These are phyloP conservation scores for Thyridium curvatum DNA, from an alignment of 2,329 filamentous ascomycete genomes.

Conservation along the genomic window DNA sequence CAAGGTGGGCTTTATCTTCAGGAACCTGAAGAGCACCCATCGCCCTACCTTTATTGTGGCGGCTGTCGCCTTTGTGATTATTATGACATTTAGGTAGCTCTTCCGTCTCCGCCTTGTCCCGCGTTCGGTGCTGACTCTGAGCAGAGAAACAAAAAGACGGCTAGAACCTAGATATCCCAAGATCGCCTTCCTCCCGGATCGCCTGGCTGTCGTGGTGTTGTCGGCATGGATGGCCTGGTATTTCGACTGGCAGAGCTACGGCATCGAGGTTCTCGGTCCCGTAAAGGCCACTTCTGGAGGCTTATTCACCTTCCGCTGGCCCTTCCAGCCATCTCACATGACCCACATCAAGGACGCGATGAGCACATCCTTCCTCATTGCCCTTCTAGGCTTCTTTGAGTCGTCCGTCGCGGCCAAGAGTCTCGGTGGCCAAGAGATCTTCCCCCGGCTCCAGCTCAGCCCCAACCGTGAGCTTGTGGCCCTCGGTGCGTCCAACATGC, in stretches of 20 bases:
- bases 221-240: conserved; percentile 74
- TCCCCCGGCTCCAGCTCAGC: conserved; percentile 76
- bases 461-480: conserved; percentile 92
- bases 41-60: conserved; percentile 70
- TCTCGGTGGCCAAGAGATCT: conserved; percentile 61
- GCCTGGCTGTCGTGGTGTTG: conserved; percentile 80
- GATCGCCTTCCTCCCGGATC: conserved; percentile 86
- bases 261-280: conserved; percentile 76
- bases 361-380: conserved; percentile 88
- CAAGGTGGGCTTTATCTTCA: conserved; percentile 74
- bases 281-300: conserved; percentile 69
- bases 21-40: conserved; percentile 62
- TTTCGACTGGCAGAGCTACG: conserved; percentile 71
- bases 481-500: conserved; percentile 82
- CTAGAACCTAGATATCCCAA: conserved; percentile 73
- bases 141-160: conserved; percentile 71
- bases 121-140: neutral
- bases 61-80: conserved; percentile 73
- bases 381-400: conserved; percentile 96
- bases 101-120: neutral
- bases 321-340: conserved; percentile 71
- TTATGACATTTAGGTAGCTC: conserved; percentile 75
- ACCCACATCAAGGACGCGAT: conserved; percentile 79
- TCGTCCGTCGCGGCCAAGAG: conserved; percentile 94
- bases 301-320: conserved; percentile 76